Base-by-base conservation (phyloP, 805 yeast species). In the Jamesozyma spencerorum region DNA sequence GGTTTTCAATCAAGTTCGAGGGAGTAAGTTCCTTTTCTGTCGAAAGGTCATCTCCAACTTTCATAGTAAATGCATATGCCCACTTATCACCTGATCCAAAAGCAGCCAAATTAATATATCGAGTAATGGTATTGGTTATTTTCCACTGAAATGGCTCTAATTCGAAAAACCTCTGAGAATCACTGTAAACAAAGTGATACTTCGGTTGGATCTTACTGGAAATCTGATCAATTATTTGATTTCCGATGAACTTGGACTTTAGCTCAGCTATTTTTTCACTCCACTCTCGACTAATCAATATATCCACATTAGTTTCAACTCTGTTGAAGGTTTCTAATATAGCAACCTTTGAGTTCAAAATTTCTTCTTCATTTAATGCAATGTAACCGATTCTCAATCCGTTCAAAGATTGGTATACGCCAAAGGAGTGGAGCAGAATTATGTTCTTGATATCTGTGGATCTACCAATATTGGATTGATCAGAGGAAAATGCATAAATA, bases 51-150 rank as follows among this genome's bases (percentile, higher is more conserved):
- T 3, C 73, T 71, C 41, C 66, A 67, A 3, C 58, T 54, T 26
- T 19, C 3, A 57, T 12, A 29, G 67, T 68, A 47, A 84, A 84
- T 0, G 94, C 95, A 62, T 85, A 85, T 46, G 77, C 79, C 88
- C 90, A 85, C 54, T 72, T 74, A 2, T 64, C 62, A 8, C 68
- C 67, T 2, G 72, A 63, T 0, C 79, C 81, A 55, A 69, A 81
- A 37, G 68, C 66, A 0, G 76, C 82, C 36, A 85, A 55, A 53
- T 86, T 77, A 13, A 85, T 70, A 49, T 81, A 81, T 39, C 94
- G 65, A 0, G 86, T 74, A 15, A 10, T 34, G 1, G 70, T 53
- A 0, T 60, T 66, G 5, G 54, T 42, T 2, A 63, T 66, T 15
- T 60, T 58, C 85, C 85, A 80, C 38, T 63, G 47, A 52, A 84